Base-by-base conservation (phyloP, 768 basidiomycete species). In the Trametes cubensis region DNA sequence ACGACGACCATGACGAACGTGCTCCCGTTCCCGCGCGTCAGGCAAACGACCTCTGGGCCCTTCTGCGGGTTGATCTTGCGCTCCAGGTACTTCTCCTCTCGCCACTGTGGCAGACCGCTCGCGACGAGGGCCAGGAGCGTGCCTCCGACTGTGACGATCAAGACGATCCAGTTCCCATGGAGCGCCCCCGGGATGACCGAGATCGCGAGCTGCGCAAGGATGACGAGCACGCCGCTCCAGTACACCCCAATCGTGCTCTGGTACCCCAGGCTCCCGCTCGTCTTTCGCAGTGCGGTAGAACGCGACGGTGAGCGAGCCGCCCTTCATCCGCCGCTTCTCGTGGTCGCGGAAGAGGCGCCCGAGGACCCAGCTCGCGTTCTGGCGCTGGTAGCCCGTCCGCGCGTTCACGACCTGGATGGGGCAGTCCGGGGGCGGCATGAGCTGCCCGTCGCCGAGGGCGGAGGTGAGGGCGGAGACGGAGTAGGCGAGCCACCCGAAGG, bases 401-500 rank as follows among this genome's bases (percentile, higher is more conserved):
- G 66, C 68, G 60, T 68, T 67, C 23, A 74, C 63, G 42, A 72
- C 38, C 41, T 64, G 63, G 42, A 66, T 46, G 3, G 66, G 42
- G 41, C 53, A 68, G 63, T 74, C 73, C 14, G 70, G 62, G 17
- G 48, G 39, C 11, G 73, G 71, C 65, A 73, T 66, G 48, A 75
- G 69, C 17, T 67, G 63, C 34, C 70, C 66, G 47, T 65, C 67
- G 40, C 73, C 73, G 42, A 71, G 53, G 2, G 62, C 61, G 40
- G 65, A 61, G 18, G 71, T 60, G 46, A 74, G 59, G 34, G 70
- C 67, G 42, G 57, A 62, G 60, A 76, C 61, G 6, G 72, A 67
- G 46, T 74, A 76, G 14, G 71, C 69, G 23, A 75, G 71, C 74
- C 71, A 75, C 20, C 75, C 74, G 60, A 76, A 75, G 11, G 69